These are phyloP conservation scores for Lactarius vividus DNA, from an alignment of 768 basidiomycete genomes.

Conservation along the genomic window DNA sequence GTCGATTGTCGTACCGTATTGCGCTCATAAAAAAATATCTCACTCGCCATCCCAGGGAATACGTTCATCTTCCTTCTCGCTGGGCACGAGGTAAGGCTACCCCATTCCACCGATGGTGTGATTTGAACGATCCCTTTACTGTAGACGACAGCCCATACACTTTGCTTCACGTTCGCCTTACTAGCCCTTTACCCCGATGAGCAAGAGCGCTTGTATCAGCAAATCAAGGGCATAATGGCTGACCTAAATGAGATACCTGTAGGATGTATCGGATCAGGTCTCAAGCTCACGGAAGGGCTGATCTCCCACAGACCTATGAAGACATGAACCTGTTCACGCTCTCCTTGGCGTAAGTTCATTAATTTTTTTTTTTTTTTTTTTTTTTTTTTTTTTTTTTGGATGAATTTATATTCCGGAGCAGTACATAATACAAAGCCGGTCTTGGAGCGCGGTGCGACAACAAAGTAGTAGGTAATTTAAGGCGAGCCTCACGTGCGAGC, in stretches of 20 bases:
- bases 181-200: constrained; percentile 43
- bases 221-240: constrained; percentile 36
- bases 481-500: no score
- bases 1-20: background rate
- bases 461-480: no score
- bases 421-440: no score
- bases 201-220: constrained; percentile 41
- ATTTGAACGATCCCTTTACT: background rate
- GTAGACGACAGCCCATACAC: constrained; percentile 40
- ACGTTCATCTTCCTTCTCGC: constrained; percentile 38
- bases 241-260: constrained; percentile 30
- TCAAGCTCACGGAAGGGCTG: background rate
- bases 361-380: no score
- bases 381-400: no score
- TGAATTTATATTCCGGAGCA: no score
- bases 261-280: background rate
- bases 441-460: no score
- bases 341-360: constrained; percentile 25
- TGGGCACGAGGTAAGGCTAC: constrained; percentile 34
- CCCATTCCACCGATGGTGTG: background rate
- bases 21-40: background rate
- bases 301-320: constrained; percentile 26
- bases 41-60: constrained; percentile 22
- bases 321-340: constrained; percentile 28
- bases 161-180: constrained; percentile 41